Conservation (phyloP, 2,329 filamentous ascomycete species). For the Xylogone sp. region DNA sequence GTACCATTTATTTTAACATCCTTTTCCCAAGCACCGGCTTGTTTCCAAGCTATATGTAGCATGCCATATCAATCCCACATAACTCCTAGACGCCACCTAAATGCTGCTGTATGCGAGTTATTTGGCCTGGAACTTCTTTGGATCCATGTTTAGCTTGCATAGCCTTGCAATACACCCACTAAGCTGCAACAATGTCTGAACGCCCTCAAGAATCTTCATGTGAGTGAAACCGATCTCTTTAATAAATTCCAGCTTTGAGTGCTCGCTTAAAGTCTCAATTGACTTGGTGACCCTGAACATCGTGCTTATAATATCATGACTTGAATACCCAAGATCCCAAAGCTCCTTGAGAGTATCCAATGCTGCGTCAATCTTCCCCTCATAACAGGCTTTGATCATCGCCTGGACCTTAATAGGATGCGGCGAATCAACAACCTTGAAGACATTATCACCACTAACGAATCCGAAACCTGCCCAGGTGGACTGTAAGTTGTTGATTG, state of each 20-base stretch:
- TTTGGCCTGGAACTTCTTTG: slow-evolving; percentile 62
- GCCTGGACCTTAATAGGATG: slow-evolving; percentile 98
- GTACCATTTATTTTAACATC: not conserved
- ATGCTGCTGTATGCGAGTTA: slow-evolving; percentile 27
- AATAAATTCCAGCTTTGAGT: slow-evolving; percentile 95
- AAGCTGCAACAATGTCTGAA: slow-evolving; percentile 90
- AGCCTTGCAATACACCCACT: slow-evolving; percentile 89
- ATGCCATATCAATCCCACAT: not conserved
- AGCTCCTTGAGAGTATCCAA: slow-evolving; percentile 84
- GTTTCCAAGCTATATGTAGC: not conserved
- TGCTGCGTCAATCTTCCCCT: slow-evolving; percentile 84
- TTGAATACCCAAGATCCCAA: slow-evolving; percentile 95
- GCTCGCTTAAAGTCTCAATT: slow-evolving; percentile 85
- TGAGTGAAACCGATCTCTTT: slow-evolving; percentile 98
- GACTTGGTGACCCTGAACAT: slow-evolving; percentile 99
- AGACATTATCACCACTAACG: slow-evolving; percentile 96
- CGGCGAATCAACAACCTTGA: slow-evolving; percentile 93
- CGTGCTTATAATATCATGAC: slow-evolving; percentile 96
- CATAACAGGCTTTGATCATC: slow-evolving; percentile 96
- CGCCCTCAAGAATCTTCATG: slow-evolving; percentile 98
- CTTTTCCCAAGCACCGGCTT: not conserved
- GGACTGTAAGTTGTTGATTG: slow-evolving; percentile 96
- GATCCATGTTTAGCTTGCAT: slow-evolving; percentile 96
- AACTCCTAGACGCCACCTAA: slow-evolving; percentile 4
- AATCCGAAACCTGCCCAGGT: slow-evolving; percentile 93